Base-by-base conservation (phyloP, 768 basidiomycete genomes). In the Tricholoma sp. region DNA sequence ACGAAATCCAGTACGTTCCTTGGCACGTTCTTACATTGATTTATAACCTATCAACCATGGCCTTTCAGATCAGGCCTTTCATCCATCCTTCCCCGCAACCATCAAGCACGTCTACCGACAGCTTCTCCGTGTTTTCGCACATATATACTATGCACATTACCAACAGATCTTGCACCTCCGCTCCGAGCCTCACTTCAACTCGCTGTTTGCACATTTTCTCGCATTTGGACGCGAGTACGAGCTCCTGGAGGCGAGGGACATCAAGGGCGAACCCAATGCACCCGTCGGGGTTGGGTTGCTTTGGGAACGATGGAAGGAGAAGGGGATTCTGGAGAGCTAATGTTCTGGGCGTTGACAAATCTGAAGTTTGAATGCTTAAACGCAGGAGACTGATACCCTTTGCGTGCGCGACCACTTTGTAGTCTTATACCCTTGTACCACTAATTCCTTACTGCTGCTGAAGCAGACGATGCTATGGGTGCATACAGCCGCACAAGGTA, bases 141-240 rank as follows among this genome's bases (percentile, higher is more conserved):
- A 98, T 76, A 84, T 98, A 64, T 98, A 98, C 70, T 89, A 98
- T 69, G 90, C 92, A 8, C 96, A 98, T 67, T 98, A 94, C 68
- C 78, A 80, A 2, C 86, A 91, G 63, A 89, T 98, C 67, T 83
- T 98, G 21, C 94, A 98, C 67, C 83, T 98, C 22, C 91, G 92
- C 39, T 86, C 89, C 9, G 96, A 98, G 67, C 91, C 91, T 0
- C 94, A 96, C 70, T 95, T 96, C 76, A 96, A 96, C 71, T 96
- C 94, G 3, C 84, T 98, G 35, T 98, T 98, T 71, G 96, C 96
- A 0, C 96, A 98, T 72, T 99, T 97, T 75, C 78, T 98, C 52
- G 94, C 95, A 0, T 98, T 98, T 65, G 96, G 96, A 0, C 82
- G 83, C 61, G 93, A 98, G 71, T 98, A 95, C 71, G 91, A 98